phyloP scores from a whole-genome alignment of 176 grass and related monocot genomes.

The Juncus inflexus region DNA sequence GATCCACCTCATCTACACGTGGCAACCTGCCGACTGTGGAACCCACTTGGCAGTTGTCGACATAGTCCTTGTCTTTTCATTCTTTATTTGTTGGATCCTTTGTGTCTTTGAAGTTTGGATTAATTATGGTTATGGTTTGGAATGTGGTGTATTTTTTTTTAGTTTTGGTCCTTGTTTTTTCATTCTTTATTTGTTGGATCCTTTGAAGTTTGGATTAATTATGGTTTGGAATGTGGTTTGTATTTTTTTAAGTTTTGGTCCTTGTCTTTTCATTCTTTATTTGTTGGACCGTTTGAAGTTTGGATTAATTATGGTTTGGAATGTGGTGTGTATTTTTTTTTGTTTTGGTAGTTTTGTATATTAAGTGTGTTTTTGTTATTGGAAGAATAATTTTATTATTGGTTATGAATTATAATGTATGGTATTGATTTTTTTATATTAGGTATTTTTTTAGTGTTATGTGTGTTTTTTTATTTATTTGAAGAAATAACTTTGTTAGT shows the following conservation, averaged over 20 bases:
- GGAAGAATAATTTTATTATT: not conserved
- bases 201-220: not conserved
- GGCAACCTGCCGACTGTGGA: not conserved
- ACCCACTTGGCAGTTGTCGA: not conserved
- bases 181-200: not conserved
- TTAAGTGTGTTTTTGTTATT: not conserved
- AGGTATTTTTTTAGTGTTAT: not conserved
- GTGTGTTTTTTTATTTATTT: no score
- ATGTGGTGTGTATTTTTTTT: no score
- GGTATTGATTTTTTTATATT: not conserved
- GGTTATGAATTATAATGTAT: not conserved
- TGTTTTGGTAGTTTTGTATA: not conserved
- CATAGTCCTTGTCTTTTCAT: not conserved
- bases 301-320: not conserved
- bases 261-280: not conserved
- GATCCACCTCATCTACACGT: constrained; percentile 5
- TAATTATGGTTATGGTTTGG: no score
- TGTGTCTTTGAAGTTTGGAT: not conserved
- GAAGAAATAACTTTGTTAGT: no score
- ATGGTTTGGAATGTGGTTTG: no score
- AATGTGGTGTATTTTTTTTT: no score
- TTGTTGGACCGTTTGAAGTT: not conserved
- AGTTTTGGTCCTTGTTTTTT: not conserved
- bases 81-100: not conserved
- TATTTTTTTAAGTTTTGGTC: no score